Evolutionary conservation across 805 yeast genomes (phyloP).

Genomic region (Candida cerambycidarum): DNA sequence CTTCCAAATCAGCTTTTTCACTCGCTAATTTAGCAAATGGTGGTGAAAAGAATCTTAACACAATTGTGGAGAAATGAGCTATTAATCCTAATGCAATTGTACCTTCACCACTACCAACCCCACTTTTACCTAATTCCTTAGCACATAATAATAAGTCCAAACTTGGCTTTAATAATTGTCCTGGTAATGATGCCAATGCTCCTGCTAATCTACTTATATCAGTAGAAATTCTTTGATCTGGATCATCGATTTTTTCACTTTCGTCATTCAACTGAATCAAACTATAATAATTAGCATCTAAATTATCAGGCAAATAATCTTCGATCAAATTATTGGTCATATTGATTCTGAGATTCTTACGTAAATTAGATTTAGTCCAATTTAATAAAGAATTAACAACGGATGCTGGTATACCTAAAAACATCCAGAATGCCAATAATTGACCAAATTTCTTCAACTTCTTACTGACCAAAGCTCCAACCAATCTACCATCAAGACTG

Average conservation of each 20-base stretch:
- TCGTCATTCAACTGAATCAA: conserved; percentile 57
- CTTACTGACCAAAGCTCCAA: conserved; percentile 75
- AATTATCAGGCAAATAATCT: conserved; percentile 67
- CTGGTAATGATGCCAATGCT: conserved; percentile 71
- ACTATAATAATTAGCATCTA: conserved; percentile 72
- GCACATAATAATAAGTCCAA: conserved; percentile 80
- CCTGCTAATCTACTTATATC: conserved; percentile 74
- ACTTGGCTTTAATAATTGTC: conserved; percentile 80
- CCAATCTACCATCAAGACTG: conserved; percentile 79
- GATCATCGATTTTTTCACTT: conserved; percentile 56
- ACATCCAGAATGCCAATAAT: conserved; percentile 73
- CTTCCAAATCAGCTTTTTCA: conserved; percentile 76
- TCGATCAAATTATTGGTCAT: conserved; percentile 65
- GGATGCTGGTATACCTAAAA: conserved; percentile 84
- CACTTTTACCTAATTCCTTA: conserved; percentile 63
- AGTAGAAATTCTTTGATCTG: conserved; percentile 80
- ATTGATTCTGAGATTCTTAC: conserved; percentile 59
- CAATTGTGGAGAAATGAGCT: conserved; percentile 76
- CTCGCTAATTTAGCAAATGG: conserved; percentile 82
- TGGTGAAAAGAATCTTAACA: conserved; percentile 77
- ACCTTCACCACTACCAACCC: conserved; percentile 75
- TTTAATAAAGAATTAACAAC: conserved; percentile 68
- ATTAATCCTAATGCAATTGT: conserved; percentile 74
- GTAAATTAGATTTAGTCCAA: conserved; percentile 57
- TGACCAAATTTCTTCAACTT: conserved; percentile 62